Base-by-base conservation (phyloP, 139 green algal genomes). In the Nannochloris sp. region DNA sequence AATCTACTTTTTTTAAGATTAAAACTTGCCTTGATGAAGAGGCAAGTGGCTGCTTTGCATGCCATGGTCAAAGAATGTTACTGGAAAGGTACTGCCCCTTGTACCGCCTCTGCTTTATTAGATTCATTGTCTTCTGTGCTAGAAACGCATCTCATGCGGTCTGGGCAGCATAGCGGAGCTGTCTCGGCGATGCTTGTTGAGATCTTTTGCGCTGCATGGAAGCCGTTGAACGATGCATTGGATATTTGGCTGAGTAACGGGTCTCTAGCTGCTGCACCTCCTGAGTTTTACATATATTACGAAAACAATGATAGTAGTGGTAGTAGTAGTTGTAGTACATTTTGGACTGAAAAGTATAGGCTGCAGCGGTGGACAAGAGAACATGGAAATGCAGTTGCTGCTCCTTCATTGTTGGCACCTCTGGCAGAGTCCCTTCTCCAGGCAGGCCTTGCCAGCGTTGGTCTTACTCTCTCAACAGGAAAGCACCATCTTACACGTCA, bases 101-200 rank as follows among this genome's bases (percentile, higher is more conserved):
- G 51, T 4, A 47, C 57, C 5, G 65, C 65, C 6, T 66, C 74
- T 5, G 38, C 42, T 19, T 44, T 81, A 48, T 54, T 81, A 7
- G 54, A 64, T 9, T 37, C 25, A 30, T 39, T 81, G 33, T 30
- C 74, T 14, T 32, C 54, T 5, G 35, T 13, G 30, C 47, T 78
- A 53, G 38, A 60, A 48, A n/a, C 32, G 42, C 38, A 65, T 12
- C 30, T 73, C 36, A 57, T 73, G 42, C 37, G 27, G 66, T 36
- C 57, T 4, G 23, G 54, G 3, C 55, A 59, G 1, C 66, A 78
- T 23, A 60, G 71, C 55, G 70, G 10, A 55, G 38, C 30, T 25
- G 39, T 27, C 24, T 12, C 37, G 37, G 30, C 13, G 48, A 15
- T 31, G 6, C 19, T 1, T 25, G 2, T 25, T 24, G 3, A 5